Evolutionary conservation across 805 yeast species (phyloP), one percentile per base, ranked within the genome.

Genomic region (Schwanniomyces vanrijiae): DNA sequence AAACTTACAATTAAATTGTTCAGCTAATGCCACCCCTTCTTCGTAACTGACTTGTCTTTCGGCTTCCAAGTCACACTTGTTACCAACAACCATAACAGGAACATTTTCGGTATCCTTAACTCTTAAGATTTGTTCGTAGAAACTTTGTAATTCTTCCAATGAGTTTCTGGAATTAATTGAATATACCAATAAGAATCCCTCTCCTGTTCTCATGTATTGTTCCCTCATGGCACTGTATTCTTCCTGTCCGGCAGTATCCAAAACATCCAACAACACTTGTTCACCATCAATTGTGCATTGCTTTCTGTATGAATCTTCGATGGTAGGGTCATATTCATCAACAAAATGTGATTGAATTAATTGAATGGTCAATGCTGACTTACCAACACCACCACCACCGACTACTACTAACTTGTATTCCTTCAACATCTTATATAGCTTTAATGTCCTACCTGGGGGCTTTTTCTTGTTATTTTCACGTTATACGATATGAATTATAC

Each of bases 321-420:
- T 94, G 9, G 99, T 94, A 8, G 99, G 99, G 69, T 94, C 99
- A 61, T 94, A 94, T 65, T 94, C 99, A 66, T 91, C 97, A 26
- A 92, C 96, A 62, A 94, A 94, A 60, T 91, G 97, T 29, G 90
- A 82, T 66, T 92, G 98, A 46, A 94, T 90, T 61, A 94, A 78
- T 68, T 94, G 96, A 54, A 94, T 94, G 22, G 99, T 94, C 53
- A 94, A 74, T 5, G 99, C 98, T 20, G 96, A 86, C 68, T 94
- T 94, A 71, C 99, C 99, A 46, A 94, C 99, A 70, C 97, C 97
- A 63, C 98, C 98, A 34, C 97, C 97, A 47, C 98, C 99, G 47
- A 92, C 97, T 39, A 92, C 97, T 4, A 94, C 99, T 49, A 94
- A 71, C 64, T 95, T 90, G 66, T 84, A 92, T 68, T 91, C 97